Evolutionary conservation across 345 rosid species (phyloP), one percentile per base, ranked within the genome.

Genomic region (Orychophragmus violaceus): DNA sequence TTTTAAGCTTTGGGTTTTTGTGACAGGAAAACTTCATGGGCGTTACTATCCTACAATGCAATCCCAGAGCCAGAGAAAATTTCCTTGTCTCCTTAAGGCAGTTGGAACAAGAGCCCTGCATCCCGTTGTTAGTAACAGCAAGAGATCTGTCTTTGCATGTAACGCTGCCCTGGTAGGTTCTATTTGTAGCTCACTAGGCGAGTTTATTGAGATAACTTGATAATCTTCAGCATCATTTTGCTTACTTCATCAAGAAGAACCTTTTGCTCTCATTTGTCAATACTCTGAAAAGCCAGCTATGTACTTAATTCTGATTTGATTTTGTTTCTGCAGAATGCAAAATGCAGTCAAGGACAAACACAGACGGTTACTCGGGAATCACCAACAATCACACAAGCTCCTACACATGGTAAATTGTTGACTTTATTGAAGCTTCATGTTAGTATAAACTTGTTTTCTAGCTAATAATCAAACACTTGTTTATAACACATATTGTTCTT

Each of bases 371-470:
- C 87, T 0, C 81, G 79, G 3, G 72, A 89, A 67, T 79, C 91
- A 23, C 92, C 85, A 35, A 87, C 95, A 46, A 84, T 89, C 59
- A 87, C 91, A 41, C 82, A 81, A 80, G 90, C 95, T 68, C 98
- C 93, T 69, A 80, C 67, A 5, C 85, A 72, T 75, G 81, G 98
- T 87, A 85, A 56, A 23, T n/a, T 39, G 7, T 14, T 39, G 3
- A 36, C 44, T 58, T 17, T 22, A 22, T 41, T 59, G 24, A 46
- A 56, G 53, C 14, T 50, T 49, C 59, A 5, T 55, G 45, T 53
- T 3, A n/a, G 36, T 36, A 7, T 5, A 14, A 28, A n/a, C 29
- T 14, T 57, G 6, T 4, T 13, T 11, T 39, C 16, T 24, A 53
- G 54, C 12, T 17, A 30, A 1, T 53, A 27, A 12, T 17, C 59